Conservation (phyloP, 148 eudicot genomes). For the Cornus florida region DNA sequence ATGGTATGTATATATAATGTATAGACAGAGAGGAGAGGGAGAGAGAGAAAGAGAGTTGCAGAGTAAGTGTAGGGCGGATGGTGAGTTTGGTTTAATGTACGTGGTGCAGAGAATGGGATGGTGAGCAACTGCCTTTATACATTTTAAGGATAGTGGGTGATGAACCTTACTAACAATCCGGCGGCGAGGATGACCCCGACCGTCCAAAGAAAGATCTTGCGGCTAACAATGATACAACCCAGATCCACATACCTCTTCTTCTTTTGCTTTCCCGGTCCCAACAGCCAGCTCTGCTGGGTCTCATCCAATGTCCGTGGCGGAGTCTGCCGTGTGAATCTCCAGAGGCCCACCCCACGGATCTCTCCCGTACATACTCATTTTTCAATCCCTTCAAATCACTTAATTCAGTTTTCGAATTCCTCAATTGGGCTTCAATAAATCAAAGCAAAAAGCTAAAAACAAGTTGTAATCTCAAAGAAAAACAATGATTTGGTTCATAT, state of each 20-base stretch:
- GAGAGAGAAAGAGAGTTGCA: too few species aligned
- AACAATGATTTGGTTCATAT: too few species aligned
- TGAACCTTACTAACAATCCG: constrained; percentile 52
- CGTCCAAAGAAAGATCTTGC: constrained; percentile 82
- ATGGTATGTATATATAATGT: too few species aligned
- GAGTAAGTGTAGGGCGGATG: too few species aligned
- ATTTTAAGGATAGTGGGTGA: too few species aligned
- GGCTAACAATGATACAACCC: constrained; percentile 78
- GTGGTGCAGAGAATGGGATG: too few species aligned
- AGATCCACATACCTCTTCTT: constrained; percentile 97
- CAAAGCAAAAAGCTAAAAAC: background rate
- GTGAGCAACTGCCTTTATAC: too few species aligned
- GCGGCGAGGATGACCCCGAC: constrained; percentile 62
- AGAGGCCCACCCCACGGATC: constrained; percentile 99
- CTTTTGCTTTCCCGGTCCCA: constrained; percentile 82
- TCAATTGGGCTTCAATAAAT: background rate
- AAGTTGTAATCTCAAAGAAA: background rate
- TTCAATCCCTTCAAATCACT: background rate
- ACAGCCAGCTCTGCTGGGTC: constrained; percentile 96
- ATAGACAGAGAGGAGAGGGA: too few species aligned
- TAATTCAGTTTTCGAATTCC: too few species aligned
- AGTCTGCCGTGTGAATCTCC: constrained; percentile 75
- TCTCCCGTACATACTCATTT: constrained; percentile 72
- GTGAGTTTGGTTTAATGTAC: too few species aligned
- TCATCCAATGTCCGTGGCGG: constrained; percentile 91